Base-by-base conservation (phyloP, 192 early-diverging fungal species). In the Geranomyces michiganensis region DNA sequence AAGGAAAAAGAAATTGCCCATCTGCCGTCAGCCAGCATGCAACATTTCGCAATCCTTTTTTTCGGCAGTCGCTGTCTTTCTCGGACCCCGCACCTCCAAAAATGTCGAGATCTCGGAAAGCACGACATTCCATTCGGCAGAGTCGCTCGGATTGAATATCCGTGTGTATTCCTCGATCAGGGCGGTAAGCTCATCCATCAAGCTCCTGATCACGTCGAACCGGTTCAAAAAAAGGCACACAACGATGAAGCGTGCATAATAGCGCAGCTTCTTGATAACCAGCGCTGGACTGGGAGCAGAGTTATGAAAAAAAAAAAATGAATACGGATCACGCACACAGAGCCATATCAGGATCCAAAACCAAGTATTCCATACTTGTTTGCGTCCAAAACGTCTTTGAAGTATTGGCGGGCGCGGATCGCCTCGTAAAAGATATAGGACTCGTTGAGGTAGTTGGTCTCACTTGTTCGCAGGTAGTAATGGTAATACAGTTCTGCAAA, bases 171-270 rank as follows among this genome's bases (percentile, higher is more conserved):
- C 92, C 17, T 97, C 94, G 15, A 99, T 90, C 32, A 94, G 75
- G 1, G 78, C 78, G 30, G 90, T 89, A 27, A 98, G 79, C 62
- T 98, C 94, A 1, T 94, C 90, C 73, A 94, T 86, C 41, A 98
- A 79, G 55, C 89, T 86, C 53, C 89, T 81, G 72, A 98, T 91
- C 58, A 90, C 89, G 19, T 89, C 90, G 44, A 86, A 83, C 26
- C 91, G 87, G 83, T 94, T 96, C 32, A 96, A 81, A 24, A 96
- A 80, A 48, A 96, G 69, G 74, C 93, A 93, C 1, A 97, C 96
- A 32, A 98, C 93, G 36, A 96, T 98, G 79, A 96, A 98, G 32
- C 97, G 89, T 1, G 97, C 97, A 77, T 94, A 97, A 77, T 96
- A 99, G 15, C 97, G 90, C 65, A 99, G 87, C 65, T 96, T 97